Percentiles rank a stretch among this genome's conserved stretches.
phyloP scores from a whole-genome alignment of 2,329 filamentous ascomycete genomes.

The Epichloe typhina region DNA sequence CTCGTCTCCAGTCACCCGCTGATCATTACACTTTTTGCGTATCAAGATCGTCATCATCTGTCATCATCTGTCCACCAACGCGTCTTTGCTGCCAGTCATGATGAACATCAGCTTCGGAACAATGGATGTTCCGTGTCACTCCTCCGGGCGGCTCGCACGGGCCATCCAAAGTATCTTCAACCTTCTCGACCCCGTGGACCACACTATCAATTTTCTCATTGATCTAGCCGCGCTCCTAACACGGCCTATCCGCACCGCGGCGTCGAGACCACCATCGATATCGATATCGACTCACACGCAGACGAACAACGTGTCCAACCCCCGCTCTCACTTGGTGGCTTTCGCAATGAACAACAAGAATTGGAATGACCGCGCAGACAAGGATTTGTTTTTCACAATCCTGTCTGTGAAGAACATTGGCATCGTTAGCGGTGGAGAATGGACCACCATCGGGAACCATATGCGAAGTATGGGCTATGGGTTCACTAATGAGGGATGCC shows the following conservation, averaged over 20 bases:
- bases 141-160: slow-evolving; percentile 13
- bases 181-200: slow-evolving; percentile 12
- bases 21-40: not conserved
- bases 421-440: slow-evolving; percentile 49
- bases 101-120: not conserved
- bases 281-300: slow-evolving; percentile 8
- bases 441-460: slow-evolving; percentile 47
- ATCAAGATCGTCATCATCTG: not conserved
- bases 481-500: slow-evolving; percentile 52
- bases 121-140: slow-evolving; percentile 5
- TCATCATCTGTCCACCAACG: not conserved
- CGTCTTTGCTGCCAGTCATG: not conserved
- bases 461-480: slow-evolving; percentile 47
- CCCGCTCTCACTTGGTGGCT: not conserved
- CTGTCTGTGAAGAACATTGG: slow-evolving; percentile 50
- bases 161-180: slow-evolving; percentile 11
- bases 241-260: slow-evolving; percentile 15
- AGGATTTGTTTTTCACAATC: slow-evolving; percentile 51
- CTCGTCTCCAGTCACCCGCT: not conserved
- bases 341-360: slow-evolving; percentile 40
- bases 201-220: slow-evolving; percentile 30
- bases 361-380: slow-evolving; percentile 48
- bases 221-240: slow-evolving; percentile 23
- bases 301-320: slow-evolving; percentile 3
- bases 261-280: slow-evolving; percentile 1